Evolutionary conservation across 176 grass and related monocot species (phyloP), one percentile per base, ranked within the genome.

Genomic region (Aechmea fasciata): DNA sequence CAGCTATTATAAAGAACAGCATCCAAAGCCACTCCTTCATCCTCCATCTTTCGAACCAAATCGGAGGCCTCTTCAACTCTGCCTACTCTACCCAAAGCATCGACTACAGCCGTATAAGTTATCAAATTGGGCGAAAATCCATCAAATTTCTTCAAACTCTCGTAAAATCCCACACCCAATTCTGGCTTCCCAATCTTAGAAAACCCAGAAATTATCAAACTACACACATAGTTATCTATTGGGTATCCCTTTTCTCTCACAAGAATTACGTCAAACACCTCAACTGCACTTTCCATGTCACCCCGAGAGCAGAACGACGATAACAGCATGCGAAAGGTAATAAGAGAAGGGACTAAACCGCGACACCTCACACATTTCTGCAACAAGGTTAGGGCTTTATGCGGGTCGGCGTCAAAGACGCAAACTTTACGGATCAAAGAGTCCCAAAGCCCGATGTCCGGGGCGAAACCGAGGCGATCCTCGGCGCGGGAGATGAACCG

Each of bases 201-300:
- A 57, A 88, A 91, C 7, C 88, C 69, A 14, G 85, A 81, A 68
- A 96, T 23, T 9, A 96, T 82, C 69, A 77, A 63, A 69, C 92
- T 91, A 61, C 85, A 96, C 62, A 86, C 63, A 52, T 73, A 78
- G 74, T 96, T 86, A 9, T 79, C 85, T 47, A 81, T 59, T 70
- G 68, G 54, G 41, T 71, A 79, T 10, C 69, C 48, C 57, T 79
- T 24, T n/a, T 70, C 87, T 52, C 64, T 70, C 9, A 10, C 51
- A 24, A 70, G 71, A 77, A 86, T 83, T 83, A 79, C 20, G 11
- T 91, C 92, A 25, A 96, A 83, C 78, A 84, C 80, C 75, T 76
- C 83, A 3, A 96, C 50, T 48, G 85, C 85, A 17, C 65, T 57
- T 1, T 73, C 92, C 62, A 96, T 74, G 41, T 83, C 54, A 52